Evolutionary conservation across 2,329 filamentous ascomycete genomes (phyloP), one percentile per base, ranked within the genome.

Genomic region (Sporothrix mexicana): DNA sequence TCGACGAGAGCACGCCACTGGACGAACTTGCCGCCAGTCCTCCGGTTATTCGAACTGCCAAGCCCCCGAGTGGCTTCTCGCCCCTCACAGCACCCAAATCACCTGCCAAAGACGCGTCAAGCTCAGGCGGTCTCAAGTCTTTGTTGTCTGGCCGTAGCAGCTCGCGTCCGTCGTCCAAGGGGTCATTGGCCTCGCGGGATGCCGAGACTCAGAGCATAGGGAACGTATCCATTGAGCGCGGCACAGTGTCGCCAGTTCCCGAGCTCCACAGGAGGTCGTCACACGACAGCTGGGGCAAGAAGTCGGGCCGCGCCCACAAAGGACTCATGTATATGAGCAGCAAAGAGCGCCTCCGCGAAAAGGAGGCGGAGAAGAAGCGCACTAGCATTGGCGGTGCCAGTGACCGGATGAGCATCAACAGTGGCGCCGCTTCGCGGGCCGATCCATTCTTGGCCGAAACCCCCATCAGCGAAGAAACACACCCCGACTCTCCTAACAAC

Each of bases 31-130:
- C 89, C 43, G 89, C 89, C 25, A 83, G 84, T 66, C 83, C 93
- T 13, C 94, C 94, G 20, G 88, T 95, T 71, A 88, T 97, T 77
- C 91, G 92, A 75, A 97, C 95, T 45, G 89, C 93, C 45, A 95
- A 95, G 80, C 92, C 91, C 8, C 93, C 93, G 0, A 93, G 92
- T 69, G 93, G 92, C 71, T 89, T 90, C 77, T 94, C 92, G 36
- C 83, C 90, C 20, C 82, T 93, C 69, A 94, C 91, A n/a, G 88
- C 90, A 0, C 86, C 86, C 73, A 90, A 85, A 74, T 88, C 84
- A 41, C 84, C 85, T 23, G 82, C 82, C 70, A 84, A 84, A 74
- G 87, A 88, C 7, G 30, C 74, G 13, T 49, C 72, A 4, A 20
- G 62, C 43, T 80, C 83, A 1, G 81, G 82, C 57, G 87, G 88